A percentile compares a stretch with the other conserved stretches of the same genome.
These are phyloP conservation scores for Murraya koenigii DNA, from an alignment of 345 rosid genomes.

Conservation along the genomic window DNA sequence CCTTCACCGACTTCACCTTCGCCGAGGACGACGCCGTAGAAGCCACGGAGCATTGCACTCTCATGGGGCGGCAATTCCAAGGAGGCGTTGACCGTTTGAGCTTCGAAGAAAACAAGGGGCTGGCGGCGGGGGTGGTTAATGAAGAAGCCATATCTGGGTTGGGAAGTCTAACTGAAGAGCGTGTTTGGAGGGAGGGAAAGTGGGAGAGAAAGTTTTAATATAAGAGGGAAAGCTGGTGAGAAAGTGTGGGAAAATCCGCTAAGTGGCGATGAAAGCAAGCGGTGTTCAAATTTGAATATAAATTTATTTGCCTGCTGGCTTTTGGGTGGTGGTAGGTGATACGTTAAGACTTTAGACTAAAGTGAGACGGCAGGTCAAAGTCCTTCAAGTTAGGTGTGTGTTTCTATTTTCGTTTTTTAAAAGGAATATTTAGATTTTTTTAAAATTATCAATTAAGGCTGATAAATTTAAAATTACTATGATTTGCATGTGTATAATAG, in stretches of 20 bases:
- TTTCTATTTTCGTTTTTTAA: background rate
- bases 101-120: conserved; percentile 27
- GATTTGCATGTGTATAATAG: too few relatives aligned
- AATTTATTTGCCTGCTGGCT: background rate
- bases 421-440: too few relatives aligned
- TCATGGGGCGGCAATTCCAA: conserved; percentile 33
- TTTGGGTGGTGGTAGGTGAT: conserved; percentile 11
- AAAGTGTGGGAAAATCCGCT: conserved; percentile 30
- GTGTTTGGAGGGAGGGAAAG: conserved; percentile 14
- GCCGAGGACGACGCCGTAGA: conserved; percentile 12
- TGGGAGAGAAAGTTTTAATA: background rate
- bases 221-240: background rate
- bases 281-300: background rate
- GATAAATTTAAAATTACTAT: too few relatives aligned
- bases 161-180: too few relatives aligned
- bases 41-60: conserved; percentile 54
- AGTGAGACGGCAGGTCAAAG: background rate
- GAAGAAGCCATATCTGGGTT: conserved; percentile 62
- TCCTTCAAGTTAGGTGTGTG: background rate
- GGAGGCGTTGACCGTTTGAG: conserved; percentile 24
- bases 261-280: conserved; percentile 30
- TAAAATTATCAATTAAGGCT: too few relatives aligned
- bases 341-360: background rate
- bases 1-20: conserved; percentile 73
- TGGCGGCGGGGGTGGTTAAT: conserved; percentile 37